Base-by-base conservation (phyloP, 352 stramenopile genomes). In the Blastocystis sp. region DNA sequence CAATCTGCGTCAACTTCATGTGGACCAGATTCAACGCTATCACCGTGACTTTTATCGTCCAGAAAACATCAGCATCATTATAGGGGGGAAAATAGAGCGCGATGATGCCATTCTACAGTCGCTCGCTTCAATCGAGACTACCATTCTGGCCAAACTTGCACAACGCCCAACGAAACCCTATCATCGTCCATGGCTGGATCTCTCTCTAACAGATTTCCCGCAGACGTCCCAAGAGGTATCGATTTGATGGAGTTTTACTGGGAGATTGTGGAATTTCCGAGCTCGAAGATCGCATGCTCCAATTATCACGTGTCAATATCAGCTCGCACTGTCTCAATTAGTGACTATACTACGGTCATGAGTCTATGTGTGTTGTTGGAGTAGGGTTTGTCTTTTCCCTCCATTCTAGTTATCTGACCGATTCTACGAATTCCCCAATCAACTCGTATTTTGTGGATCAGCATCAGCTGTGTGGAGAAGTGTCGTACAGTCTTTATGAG, bases 1-100 rank as follows among this genome's bases (percentile, higher is more conserved):
- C 18, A 92, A 92, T 55, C 66, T 93, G 13, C 90, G 91, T 6
- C 41, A 26, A 3, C 79, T 93, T 4, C 75, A 29, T 9, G 75
- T 90, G 5, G 90, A 91, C 15, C 87, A 91, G 76, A 87, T 92
- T 18, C 66, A 80, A 23, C 70, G 90, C 3, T 93, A 91, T 75
- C 91, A 92, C 89, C n/a, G 59, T 29, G 91, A 92, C 29, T 93
- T 90, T 54, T 93, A 93, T 64, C 90, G 90, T n/a, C 82, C 91
- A 0, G 91, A 92, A 37, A 93, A 93, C 87, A 56, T 89, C 29
- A 87, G 91, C 37, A 37, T 93, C 15, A 54, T 93, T 15, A 61
- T 93, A 7, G 70, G 70, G 15, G 70, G 70, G 34, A 80, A 66
- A 43, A 66, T 41, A 26, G 47, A 80, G 18, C n/a, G 56, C 0